Percentiles rank a stretch among this genome's conserved stretches.
These are phyloP conservation scores for Glomus cerebriforme DNA, from an alignment of 192 early-diverging fungal species.

Conservation along the genomic window DNA sequence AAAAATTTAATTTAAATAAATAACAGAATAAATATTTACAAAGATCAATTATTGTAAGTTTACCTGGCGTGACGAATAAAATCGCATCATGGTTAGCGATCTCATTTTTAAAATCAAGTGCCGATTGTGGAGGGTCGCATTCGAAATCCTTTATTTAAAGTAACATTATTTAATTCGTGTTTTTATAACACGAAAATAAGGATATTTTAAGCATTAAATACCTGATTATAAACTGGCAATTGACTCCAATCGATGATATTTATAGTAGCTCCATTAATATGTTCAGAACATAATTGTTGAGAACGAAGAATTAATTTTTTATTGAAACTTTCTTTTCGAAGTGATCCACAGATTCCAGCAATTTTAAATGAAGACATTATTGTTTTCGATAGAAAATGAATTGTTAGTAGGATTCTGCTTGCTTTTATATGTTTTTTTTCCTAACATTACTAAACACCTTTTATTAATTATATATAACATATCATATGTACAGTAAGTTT, in stretches of 20 bases:
- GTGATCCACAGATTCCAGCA: constrained; percentile 18
- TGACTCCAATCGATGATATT: constrained; percentile 18
- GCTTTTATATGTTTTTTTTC: no score
- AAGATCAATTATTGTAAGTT: background rate
- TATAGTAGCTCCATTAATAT: background rate
- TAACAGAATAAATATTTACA: background rate
- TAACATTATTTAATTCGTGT: background rate
- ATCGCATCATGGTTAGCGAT: constrained; percentile 15
- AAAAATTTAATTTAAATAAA: no score
- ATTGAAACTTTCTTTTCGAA: constrained; percentile 14
- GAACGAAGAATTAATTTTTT: constrained; percentile 1
- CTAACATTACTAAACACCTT: no score
- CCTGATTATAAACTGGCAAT: constrained; percentile 12
- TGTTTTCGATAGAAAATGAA: background rate
- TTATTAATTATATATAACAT: no score
- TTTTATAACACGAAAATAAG: background rate
- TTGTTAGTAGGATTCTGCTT: no score
- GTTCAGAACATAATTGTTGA: constrained; percentile 13
- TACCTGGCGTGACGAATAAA: constrained; percentile 13
- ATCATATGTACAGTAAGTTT: no score
- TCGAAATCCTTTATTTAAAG: constrained; percentile 8
- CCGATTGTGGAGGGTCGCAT: constrained; percentile 3
- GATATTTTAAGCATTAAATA: background rate
- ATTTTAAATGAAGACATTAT: background rate
- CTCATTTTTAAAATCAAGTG: background rate